phyloP scores from a whole-genome alignment of 208 protist species.

The Acanthamoeba triangularis region DNA sequence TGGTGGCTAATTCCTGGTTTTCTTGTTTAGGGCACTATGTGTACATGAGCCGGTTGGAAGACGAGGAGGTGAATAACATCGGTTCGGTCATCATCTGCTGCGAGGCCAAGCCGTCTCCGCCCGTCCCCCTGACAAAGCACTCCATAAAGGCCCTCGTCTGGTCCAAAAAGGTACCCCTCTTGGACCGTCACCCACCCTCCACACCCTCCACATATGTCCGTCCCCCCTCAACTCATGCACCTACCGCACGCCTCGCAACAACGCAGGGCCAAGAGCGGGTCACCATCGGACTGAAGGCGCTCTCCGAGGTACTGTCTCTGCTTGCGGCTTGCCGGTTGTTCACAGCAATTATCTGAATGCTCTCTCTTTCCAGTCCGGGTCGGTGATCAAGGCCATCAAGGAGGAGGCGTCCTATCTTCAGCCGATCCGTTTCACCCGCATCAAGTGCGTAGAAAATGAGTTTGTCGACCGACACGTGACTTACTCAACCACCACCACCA shows the following conservation, averaged over 20 bases:
- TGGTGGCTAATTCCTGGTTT: background rate
- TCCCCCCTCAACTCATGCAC: background rate
- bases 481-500: background rate
- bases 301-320: background rate
- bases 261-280: constrained; percentile 19
- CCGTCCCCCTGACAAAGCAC: background rate
- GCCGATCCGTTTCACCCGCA: background rate
- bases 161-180: background rate
- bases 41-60: constrained; percentile 60
- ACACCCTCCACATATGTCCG: background rate
- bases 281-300: constrained; percentile 8
- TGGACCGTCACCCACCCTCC: background rate
- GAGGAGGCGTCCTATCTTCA: constrained; percentile 16
- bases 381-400: constrained; percentile 28
- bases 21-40: background rate
- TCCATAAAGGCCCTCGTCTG: constrained; percentile 60
- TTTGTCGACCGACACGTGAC: background rate
- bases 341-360: background rate
- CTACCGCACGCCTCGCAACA: background rate
- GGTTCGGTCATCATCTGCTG: constrained; percentile 51
- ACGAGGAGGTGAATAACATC: constrained; percentile 71
- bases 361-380: background rate
- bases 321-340: background rate
- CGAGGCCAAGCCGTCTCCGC: constrained; percentile 30
- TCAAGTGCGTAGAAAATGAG: background rate